phyloP scores from a whole-genome alignment of 345 rosid species.

The Eucalyptus erythrocorys region DNA sequence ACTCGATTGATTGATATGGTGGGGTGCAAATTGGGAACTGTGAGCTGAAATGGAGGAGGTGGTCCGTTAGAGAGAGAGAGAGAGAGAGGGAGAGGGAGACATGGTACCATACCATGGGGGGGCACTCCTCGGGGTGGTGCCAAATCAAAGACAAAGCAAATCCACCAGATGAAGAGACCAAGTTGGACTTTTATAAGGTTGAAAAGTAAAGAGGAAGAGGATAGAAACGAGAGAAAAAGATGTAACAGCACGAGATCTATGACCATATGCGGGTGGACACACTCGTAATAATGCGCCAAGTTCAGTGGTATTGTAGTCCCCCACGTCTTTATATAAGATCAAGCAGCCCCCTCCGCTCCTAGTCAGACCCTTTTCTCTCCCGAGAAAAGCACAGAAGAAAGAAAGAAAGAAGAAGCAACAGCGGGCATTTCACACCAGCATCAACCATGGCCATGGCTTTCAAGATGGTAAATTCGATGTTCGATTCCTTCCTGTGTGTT shows the following conservation, averaged over 20 bases:
- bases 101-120: background rate
- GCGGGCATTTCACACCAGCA: background rate
- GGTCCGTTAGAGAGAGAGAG: background rate
- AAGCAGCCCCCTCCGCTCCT: background rate
- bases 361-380: background rate
- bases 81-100: background rate
- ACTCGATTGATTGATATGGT: background rate
- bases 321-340: conserved; percentile 28
- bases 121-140: background rate
- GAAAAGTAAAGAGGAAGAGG: background rate
- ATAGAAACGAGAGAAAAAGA: background rate
- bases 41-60: background rate
- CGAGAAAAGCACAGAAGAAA: background rate
- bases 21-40: background rate
- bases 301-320: conserved; percentile 13
- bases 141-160: background rate
- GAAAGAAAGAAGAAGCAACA: background rate
- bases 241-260: background rate
- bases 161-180: background rate
- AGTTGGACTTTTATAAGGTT: background rate
- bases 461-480: conserved; percentile 55
- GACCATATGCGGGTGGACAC: background rate
- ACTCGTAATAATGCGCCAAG: background rate
- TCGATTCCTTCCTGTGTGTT: background rate
- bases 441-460: conserved; percentile 95